Evolutionary conservation across 2,329 filamentous ascomycete genomes (phyloP), one percentile per base, ranked within the genome.

Genomic region (Setomelanomma holmii): DNA sequence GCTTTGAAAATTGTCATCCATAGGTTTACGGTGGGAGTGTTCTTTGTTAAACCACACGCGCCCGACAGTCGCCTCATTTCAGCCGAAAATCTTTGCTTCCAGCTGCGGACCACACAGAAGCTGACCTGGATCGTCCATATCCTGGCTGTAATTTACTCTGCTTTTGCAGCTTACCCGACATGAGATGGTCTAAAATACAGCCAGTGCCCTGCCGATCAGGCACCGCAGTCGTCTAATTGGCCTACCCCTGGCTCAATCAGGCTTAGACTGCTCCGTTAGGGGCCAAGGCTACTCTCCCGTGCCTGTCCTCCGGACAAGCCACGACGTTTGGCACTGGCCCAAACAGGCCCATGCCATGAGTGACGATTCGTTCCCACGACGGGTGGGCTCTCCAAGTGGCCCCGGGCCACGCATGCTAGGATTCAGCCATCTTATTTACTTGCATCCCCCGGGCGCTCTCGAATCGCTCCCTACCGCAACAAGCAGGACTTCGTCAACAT

Each of bases 401-500:
- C 60, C 61, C 58, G 60, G 61, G 61, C 63, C 63, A 58, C 60
- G 56, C 56, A 45, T 61, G 51, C 62, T 55, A 53, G 60, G 53
- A 64, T 67, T 55, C 58, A 55, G 66, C 68, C 64, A 61, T 70
- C 59, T 67, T 68, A 71, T 73, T 73, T 72, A 75, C 68, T 59
- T 63, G 60, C 64, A 61, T 63, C 64, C 70, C 73, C 71, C 69
- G 62, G 52, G 50, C 55, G 51, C 60, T 7, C 55, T 61, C 63
- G 54, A 47, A 41, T 58, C 55, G 58, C 55, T 52, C 53, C 51
- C 53, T 54, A 68, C 64, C 67, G 63, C 67, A 67, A 63, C 68
- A 70, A 73, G 68, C 69, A 71, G 70, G 72, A 72, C 65, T 67
- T 72, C 56, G 66, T 68, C 61, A 64, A 66, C 61, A 58, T 65